Evolutionary conservation across 768 basidiomycete species (phyloP).

Genomic region (Mycena olivaceomarginata): DNA sequence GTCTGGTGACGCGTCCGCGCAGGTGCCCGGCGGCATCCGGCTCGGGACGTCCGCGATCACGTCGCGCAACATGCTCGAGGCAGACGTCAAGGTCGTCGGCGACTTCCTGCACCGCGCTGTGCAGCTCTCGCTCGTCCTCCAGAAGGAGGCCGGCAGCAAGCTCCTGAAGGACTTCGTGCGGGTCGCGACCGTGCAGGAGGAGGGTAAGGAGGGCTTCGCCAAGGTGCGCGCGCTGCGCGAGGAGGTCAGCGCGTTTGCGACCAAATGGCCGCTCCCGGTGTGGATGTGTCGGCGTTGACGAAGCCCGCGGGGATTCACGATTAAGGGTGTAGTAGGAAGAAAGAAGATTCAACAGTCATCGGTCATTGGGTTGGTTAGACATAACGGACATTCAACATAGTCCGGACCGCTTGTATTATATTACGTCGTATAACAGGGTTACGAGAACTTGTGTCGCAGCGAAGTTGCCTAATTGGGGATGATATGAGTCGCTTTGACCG

Average conservation of each 20-base stretch:
- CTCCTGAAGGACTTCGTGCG: constrained; percentile 97
- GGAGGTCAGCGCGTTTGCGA: constrained; percentile 90
- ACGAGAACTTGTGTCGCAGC: background rate
- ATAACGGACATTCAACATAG: constrained; percentile 74
- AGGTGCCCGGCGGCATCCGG: constrained; percentile 97
- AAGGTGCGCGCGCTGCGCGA: constrained; percentile 84
- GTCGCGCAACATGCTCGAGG: constrained; percentile 94
- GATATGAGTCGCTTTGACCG: background rate
- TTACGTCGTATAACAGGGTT: background rate
- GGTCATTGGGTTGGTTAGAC: constrained; percentile 51
- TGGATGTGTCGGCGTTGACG: constrained; percentile 67
- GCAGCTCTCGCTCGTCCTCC: constrained; percentile 91
- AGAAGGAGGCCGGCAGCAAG: constrained; percentile 97
- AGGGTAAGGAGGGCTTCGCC: constrained; percentile 82
- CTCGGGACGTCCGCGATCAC: constrained; percentile 96
- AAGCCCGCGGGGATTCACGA: constrained; percentile 81
- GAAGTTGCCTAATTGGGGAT: background rate
- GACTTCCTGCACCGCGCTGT: constrained; percentile 96
- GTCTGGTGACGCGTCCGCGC: constrained; percentile 96
- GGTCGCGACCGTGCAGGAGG: constrained; percentile 80
- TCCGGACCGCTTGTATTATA: constrained; percentile 57
- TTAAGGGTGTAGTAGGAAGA: constrained; percentile 43
- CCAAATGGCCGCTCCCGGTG: constrained; percentile 94
- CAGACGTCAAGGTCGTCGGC: constrained; percentile 91
- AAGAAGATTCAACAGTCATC: constrained; percentile 76